Base-by-base conservation (phyloP, 2,329 filamentous ascomycete genomes). In the Colletotrichum liriopes region DNA sequence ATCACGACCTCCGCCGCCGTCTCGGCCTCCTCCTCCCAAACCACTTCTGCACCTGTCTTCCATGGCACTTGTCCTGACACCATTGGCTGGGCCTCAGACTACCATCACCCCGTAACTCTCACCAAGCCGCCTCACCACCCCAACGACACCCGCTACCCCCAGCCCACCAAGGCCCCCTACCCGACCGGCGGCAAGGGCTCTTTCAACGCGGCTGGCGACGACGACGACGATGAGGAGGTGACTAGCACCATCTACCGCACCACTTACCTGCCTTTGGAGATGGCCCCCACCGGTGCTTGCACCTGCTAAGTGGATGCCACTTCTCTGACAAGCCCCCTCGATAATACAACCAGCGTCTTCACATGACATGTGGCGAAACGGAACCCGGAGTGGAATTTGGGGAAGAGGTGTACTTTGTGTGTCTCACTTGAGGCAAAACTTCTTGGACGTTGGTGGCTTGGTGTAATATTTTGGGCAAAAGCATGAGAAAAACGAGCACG, bases 61-160 rank as follows among this genome's bases (percentile, higher is more conserved):
- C 65, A 72, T 58, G 69, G 69, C 26, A 59, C 54, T 54, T 72
- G 69, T 72, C 69, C 69, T 72, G 69, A 72, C 69, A 72, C 65
- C 52, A 59, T 72, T 68, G 69, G 69, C 65, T 72, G 69, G 69
- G 41, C 58, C 43, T 37, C 69, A 72, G 69, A 39, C 69, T 72
- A 72, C 69, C 12, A 72, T 59, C 69, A 72, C 65, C 69, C 69
- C 45, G 65, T 72, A 32, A 68, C 65, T 68, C 69, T 72, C 35
- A 68, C 69, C n/a, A 63, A 59, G 58, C 65, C 69, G 43, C 69
- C 69, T 26, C 39, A 39, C 26, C 58, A 60, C 37, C 69, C 69
- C 14, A 43, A 58, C 51, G 51, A 23, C 58, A 9, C 65, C 65
- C 51, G 49, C 60, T 58, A 16, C 55, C n/a, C 55, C n/a, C 55